These are phyloP conservation scores for Boletus subcaerulescens DNA, from an alignment of 768 basidiomycete species.

Conservation along the genomic window DNA sequence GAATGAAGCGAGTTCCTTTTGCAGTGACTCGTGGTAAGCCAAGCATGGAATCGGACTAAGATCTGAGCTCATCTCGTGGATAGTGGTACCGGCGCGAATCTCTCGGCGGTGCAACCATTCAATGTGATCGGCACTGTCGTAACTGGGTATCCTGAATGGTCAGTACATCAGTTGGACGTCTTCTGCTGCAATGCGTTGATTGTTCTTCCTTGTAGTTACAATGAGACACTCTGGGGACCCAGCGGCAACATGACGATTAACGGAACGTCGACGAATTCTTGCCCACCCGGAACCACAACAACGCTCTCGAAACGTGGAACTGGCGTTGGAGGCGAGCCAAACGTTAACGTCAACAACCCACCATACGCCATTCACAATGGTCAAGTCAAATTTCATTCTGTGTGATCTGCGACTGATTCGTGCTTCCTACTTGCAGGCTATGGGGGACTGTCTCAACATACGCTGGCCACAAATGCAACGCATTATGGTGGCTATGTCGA, in stretches of 20 bases:
- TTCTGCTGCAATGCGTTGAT: not conserved
- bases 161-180: not conserved
- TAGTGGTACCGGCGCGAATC: constrained; percentile 51
- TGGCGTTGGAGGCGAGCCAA: constrained; percentile 47
- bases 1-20: constrained; percentile 66
- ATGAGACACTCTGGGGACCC: constrained; percentile 56
- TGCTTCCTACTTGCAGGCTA: constrained; percentile 34
- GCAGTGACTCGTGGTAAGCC: constrained; percentile 52
- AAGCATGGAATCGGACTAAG: too few species aligned
- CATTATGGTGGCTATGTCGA: constrained; percentile 61
- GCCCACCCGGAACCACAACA: constrained; percentile 14
- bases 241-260: constrained; percentile 77
- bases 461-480: constrained; percentile 70
- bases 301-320: constrained; percentile 41
- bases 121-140: constrained; percentile 47
- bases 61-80: not conserved
- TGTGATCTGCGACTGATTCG: not conserved
- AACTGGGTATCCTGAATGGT: constrained; percentile 71
- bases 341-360: constrained; percentile 52
- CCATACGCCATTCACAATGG: constrained; percentile 75
- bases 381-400: constrained; percentile 21
- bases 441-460: constrained; percentile 50
- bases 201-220: constrained; percentile 44
- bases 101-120: constrained; percentile 57
- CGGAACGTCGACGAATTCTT: constrained; percentile 54